A percentile compares a stretch with the other conserved stretches of the same genome.
Evolutionary conservation across 768 basidiomycete species (phyloP).

Genomic region (Nidularia pulvinata): DNA sequence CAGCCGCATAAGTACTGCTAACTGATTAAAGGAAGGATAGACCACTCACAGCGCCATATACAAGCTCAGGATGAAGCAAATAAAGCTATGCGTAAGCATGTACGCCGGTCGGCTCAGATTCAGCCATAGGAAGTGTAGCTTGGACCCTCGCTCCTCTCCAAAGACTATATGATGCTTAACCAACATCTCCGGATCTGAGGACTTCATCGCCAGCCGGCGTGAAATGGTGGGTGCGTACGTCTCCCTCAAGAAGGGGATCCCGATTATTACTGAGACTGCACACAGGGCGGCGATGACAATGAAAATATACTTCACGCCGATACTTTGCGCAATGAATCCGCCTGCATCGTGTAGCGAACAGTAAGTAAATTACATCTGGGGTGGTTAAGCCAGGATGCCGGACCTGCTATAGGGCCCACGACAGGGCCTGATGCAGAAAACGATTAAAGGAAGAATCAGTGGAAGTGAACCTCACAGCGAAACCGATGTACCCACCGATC

Average conservation of each 20-base stretch:
- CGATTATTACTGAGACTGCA: slow-evolving; percentile 40
- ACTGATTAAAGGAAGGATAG: not conserved
- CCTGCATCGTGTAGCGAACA: slow-evolving; percentile 21
- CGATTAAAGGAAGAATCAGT: too few species aligned
- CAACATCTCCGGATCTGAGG: slow-evolving; percentile 45
- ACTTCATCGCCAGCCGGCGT: slow-evolving; percentile 33
- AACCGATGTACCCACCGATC: slow-evolving; percentile 33
- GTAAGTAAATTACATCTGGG: not conserved
- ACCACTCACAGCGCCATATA: slow-evolving; percentile 69
- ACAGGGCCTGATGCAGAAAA: slow-evolving; percentile 31
- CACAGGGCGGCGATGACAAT: slow-evolving; percentile 44
- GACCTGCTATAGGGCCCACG: slow-evolving; percentile 52
- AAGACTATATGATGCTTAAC: slow-evolving; percentile 22
- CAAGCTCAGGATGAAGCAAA: slow-evolving; percentile 71
- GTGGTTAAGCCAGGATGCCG: not conserved
- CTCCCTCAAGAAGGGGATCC: slow-evolving; percentile 66
- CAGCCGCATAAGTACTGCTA: not conserved
- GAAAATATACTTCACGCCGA: slow-evolving; percentile 66
- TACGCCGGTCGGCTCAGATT: slow-evolving; percentile 62
- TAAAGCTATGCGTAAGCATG: slow-evolving; percentile 58
- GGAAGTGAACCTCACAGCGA: too few species aligned
- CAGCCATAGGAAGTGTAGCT: slow-evolving; percentile 46
- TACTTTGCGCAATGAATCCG: slow-evolving; percentile 58
- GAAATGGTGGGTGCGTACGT: slow-evolving; percentile 77
- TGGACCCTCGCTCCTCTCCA: slow-evolving; percentile 20